These are phyloP conservation scores for Phialemoniopsis sp. DNA, from an alignment of 2,329 filamentous ascomycete genomes.

Conservation along the genomic window DNA sequence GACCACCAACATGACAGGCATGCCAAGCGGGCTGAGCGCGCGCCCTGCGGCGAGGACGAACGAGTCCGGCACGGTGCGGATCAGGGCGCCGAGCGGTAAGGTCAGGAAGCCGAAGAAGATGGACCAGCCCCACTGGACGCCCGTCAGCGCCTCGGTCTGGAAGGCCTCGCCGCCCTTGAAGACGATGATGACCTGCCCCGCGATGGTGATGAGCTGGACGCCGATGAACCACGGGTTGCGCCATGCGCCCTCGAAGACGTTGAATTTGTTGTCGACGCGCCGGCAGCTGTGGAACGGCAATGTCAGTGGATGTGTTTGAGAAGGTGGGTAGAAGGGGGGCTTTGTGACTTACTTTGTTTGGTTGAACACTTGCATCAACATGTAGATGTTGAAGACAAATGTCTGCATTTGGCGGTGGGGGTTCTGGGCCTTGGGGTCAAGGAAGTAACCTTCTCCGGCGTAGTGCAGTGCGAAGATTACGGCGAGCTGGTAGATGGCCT, in stretches of 20 bases:
- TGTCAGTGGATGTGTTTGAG: constrained; percentile 65
- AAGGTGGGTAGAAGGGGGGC: not conserved
- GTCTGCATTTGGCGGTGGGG: constrained; percentile 46
- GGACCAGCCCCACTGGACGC: constrained; percentile 65
- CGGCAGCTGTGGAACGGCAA: constrained; percentile 63
- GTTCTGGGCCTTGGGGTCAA: constrained; percentile 1
- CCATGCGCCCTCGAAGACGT: constrained; percentile 74
- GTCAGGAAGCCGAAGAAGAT: constrained; percentile 64
- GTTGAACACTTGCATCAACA: constrained; percentile 91
- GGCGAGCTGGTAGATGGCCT: constrained; percentile 69
- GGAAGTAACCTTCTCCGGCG: constrained; percentile 47
- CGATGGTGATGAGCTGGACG: constrained; percentile 63
- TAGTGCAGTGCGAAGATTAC: constrained; percentile 58
- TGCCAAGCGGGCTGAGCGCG: constrained; percentile 18
- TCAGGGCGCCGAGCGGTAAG: constrained; percentile 52
- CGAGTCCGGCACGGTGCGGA: constrained; percentile 38
- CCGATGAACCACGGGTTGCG: constrained; percentile 73
- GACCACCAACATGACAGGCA: constrained; percentile 8
- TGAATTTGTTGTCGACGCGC: constrained; percentile 76
- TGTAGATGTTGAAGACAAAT: constrained; percentile 80
- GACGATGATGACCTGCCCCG: constrained; percentile 68
- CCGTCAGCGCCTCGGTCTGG: constrained; percentile 55
- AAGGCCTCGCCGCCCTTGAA: constrained; percentile 68
- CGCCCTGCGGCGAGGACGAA: constrained; percentile 25
- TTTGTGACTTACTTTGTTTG: constrained; percentile 61